Base-by-base conservation (phyloP, 2,329 filamentous ascomycete genomes). In the Zasmidium angulare region DNA sequence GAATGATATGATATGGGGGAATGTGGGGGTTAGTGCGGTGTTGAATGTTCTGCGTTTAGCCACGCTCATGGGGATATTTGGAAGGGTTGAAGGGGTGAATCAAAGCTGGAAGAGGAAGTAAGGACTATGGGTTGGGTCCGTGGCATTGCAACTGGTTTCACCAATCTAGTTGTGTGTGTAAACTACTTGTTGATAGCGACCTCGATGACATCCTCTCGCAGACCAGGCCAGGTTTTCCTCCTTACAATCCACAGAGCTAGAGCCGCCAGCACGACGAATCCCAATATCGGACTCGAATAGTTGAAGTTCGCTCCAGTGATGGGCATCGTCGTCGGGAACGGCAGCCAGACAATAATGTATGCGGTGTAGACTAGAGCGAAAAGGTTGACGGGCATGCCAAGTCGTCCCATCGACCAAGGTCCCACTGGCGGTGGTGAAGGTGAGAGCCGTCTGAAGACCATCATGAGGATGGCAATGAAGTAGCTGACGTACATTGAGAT, bases 401-500 rank as follows among this genome's bases (percentile, higher is more conserved):
- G 55, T 26, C 56, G 58, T 24, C 64, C 67, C 52, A 68, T 60
- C 9, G 55, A 50, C 66, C 68, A 70, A 6, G 60, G 53, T 12
- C 63, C 66, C 48, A 64, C 53, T 6, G 50, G 26, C 19, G 56
- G 59, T 21, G 62, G 49, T n/a, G 51, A 29, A 46, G 55, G 46
- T 14, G 55, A 58, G 40, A 60, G 54, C 31, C 59, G 31, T 22
- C 59, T 49, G 20, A 62, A 50, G 20, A 60, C 10, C 62, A 68
- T 68, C 49, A 61, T 62, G 23, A 56, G 50, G 47, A 70, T 68
- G n/a, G 68, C 66, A 36, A 67, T 66, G 24, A 65, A 58, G 62
- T 69, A 70, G 11, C 64, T 65, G 10, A 62, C 55, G 55, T 66
- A 70, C 24, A 69, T 63, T 1, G 62, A 67, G 26, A 69, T 47